Evolutionary conservation across 352 stramenopile species (phyloP).

Genomic region (Globisporangium perplexum): DNA sequence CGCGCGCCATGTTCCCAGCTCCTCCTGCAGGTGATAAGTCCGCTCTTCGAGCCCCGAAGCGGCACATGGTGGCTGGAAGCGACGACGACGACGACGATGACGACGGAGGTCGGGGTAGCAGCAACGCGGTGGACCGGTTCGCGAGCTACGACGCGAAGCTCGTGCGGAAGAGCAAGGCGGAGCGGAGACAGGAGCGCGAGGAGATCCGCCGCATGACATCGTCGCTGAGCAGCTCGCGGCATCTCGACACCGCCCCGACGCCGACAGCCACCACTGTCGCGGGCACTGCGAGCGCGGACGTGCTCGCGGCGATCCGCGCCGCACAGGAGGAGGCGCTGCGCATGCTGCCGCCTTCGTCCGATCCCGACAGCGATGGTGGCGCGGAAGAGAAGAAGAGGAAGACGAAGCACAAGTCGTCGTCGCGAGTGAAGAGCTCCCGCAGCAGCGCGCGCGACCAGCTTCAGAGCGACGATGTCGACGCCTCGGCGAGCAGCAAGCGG

Average conservation of each 20-base stretch:
- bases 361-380: background rate
- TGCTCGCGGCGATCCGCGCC: constrained; percentile 64
- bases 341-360: constrained; percentile 34
- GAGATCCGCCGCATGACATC: constrained; percentile 31
- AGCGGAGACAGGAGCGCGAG: constrained; percentile 35
- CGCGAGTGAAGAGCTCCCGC: background rate
- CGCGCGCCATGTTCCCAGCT: constrained; percentile 1
- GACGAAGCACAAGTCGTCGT: background rate
- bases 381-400: background rate
- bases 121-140: constrained; percentile 31
- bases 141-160: constrained; percentile 34
- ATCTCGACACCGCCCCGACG: constrained; percentile 1
- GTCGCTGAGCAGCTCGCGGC: constrained; percentile 11
- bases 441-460: background rate
- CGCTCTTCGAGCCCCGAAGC: background rate
- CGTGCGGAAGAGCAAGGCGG: constrained; percentile 25
- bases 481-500: background rate
- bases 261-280: background rate
- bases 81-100: constrained; percentile 18
- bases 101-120: constrained; percentile 14
- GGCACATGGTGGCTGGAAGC: background rate
- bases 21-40: constrained; percentile 1
- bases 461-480: background rate
- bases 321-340: constrained; percentile 58
- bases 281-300: constrained; percentile 24